Percentiles rank a stretch among this genome's conserved stretches.
These are phyloP conservation scores for Plectranthus barbatus DNA, from an alignment of 257 asterid species.

Conservation along the genomic window DNA sequence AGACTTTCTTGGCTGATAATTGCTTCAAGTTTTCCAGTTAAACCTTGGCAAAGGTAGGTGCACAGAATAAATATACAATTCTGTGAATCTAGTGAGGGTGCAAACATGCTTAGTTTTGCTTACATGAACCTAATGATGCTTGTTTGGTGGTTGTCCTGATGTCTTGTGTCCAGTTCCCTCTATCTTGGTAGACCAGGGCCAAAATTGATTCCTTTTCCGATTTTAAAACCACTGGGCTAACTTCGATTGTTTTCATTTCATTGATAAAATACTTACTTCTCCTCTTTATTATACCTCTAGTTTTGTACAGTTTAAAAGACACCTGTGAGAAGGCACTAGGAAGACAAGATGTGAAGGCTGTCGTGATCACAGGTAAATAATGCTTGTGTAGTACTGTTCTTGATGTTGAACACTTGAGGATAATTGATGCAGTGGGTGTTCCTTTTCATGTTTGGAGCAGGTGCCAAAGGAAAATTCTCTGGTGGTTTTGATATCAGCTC, in stretches of 20 bases:
- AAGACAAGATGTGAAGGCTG: constrained; percentile 83
- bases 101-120: too few species aligned
- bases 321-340: constrained; percentile 62
- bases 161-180: too few species aligned
- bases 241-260: not conserved
- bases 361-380: constrained; percentile 66
- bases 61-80: too few species aligned
- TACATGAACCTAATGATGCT: too few species aligned
- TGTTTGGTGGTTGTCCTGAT: too few species aligned
- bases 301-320: constrained; percentile 81
- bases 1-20: too few species aligned
- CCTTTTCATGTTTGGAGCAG: constrained; percentile 37
- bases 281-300: constrained; percentile 25
- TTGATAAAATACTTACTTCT: not conserved
- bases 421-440: constrained; percentile 6
- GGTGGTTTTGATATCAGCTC: constrained; percentile 91
- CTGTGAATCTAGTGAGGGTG: too few species aligned
- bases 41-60: too few species aligned
- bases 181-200: too few species aligned
- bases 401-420: constrained; percentile 4
- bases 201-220: not conserved
- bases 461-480: constrained; percentile 83
- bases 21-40: too few species aligned
- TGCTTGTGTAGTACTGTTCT: not conserved
- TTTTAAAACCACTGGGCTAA: not conserved